phyloP scores from a whole-genome alignment of 129 eudicot genomes.

The Lactuca saligna region DNA sequence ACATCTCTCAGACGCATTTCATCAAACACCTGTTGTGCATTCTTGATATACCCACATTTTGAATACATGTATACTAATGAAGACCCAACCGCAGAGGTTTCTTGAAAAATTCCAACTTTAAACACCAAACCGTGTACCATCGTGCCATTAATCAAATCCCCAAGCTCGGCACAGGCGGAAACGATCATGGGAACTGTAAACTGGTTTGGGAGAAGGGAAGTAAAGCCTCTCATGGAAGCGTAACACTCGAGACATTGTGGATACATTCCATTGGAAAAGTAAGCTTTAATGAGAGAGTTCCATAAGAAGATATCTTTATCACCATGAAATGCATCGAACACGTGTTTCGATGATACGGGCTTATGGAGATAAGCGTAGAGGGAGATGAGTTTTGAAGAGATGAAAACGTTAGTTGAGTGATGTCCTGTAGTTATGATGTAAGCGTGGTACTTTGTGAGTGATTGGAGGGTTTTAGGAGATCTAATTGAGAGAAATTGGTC shows the following conservation, averaged over 20 bases:
- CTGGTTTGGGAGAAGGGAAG: slow-evolving; percentile 39
- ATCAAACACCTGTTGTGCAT: slow-evolving; percentile 62
- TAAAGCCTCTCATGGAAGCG: slow-evolving; percentile 45
- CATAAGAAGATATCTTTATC: slow-evolving; percentile 67
- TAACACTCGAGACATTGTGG: slow-evolving; percentile 43
- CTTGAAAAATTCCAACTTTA: slow-evolving; percentile 46
- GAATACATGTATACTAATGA: slow-evolving; percentile 76
- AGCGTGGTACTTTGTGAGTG: slow-evolving; percentile 51
- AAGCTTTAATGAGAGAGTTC: slow-evolving; percentile 74
- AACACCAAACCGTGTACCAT: slow-evolving; percentile 57
- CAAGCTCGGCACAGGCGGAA: slow-evolving; percentile 68
- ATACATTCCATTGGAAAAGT: slow-evolving; percentile 52
- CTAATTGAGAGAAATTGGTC: slow-evolving; percentile 45
- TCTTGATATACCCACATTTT: slow-evolving; percentile 55
- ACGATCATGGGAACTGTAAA: slow-evolving; percentile 79
- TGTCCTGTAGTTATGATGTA: slow-evolving; percentile 61
- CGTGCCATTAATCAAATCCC: slow-evolving; percentile 36
- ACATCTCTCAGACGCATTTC: slow-evolving; percentile 66
- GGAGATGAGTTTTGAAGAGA: slow-evolving; percentile 75
- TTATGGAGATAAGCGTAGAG: slow-evolving; percentile 47
- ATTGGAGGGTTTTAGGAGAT: slow-evolving; percentile 19
- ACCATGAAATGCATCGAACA: slow-evolving; percentile 41
- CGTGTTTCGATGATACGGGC: slow-evolving; percentile 40
- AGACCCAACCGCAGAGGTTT: slow-evolving; percentile 51
- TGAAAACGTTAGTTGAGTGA: slow-evolving; percentile 46